These are phyloP conservation scores for Cercospora sp. DNA, from an alignment of 2,329 filamentous ascomycete species.

Conservation along the genomic window DNA sequence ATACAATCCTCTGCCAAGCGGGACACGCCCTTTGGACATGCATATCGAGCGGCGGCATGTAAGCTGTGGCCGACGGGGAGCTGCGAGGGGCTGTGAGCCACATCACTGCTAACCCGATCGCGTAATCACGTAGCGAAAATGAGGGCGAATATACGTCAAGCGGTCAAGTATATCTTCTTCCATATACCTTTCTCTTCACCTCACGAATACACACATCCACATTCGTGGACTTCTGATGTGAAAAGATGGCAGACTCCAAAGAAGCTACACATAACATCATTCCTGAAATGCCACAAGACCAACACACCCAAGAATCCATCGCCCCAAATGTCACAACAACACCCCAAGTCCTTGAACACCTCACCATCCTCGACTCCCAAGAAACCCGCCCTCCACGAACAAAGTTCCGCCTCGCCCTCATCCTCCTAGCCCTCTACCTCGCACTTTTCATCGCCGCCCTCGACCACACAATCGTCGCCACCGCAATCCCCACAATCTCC, in stretches of 20 bases:
- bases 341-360: not conserved
- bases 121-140: not conserved
- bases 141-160: not conserved
- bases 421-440: constrained; percentile 30
- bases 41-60: not conserved
- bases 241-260: not conserved
- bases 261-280: not conserved
- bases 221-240: too few species aligned
- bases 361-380: not conserved
- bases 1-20: not conserved
- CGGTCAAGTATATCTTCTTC: not conserved
- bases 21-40: not conserved
- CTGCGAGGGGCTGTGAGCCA: not conserved
- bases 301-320: not conserved
- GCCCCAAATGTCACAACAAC: not conserved
- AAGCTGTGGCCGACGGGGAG: not conserved
- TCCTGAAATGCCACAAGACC: not conserved
- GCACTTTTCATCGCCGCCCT: constrained; percentile 44
- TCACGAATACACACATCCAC: not conserved
- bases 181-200: not conserved
- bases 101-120: not conserved
- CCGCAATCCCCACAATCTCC: constrained; percentile 66
- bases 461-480: constrained; percentile 62
- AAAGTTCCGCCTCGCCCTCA: constrained; percentile 21
- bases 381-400: constrained; percentile 32